Base-by-base conservation (phyloP, 108 stramenopile species). In the Nitzschia palea region DNA sequence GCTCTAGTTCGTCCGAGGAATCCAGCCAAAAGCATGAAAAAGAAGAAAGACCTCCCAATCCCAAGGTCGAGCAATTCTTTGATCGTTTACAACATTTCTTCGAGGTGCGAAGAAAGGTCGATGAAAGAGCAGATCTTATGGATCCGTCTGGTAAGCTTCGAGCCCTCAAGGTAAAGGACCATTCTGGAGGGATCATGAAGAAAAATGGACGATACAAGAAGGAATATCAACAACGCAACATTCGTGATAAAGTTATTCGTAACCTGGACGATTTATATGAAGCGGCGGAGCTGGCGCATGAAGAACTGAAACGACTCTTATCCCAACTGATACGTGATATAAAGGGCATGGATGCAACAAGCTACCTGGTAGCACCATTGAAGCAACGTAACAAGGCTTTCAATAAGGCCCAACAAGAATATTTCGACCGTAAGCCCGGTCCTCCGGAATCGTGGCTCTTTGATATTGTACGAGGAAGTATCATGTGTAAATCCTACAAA, bases 361-460 rank as follows among this genome's bases (percentile, higher is more conserved):
- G 52, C 17, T 26, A 29, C 29, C 1, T 53, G 9, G 43, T 76
- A 9, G 29, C 52, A 17, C 36, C 58, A 25, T 33, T 76, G 55
- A 76, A 76, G 51, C 67, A 67, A 22, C 67, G 74, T 0, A 60
- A 56, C 31, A 40, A 51, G 17, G 74, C 74, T 26, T 76, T 57
- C 28, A 67, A 68, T 15, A 76, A 76, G 36, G 74, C 74, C 0
- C 44, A 56, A 18, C 30, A 56, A 45, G 74, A 76, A 42, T 76
- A 76, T 51, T 17, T 14, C 2, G 42, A 57, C 31, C 51, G 74
- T 9, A 0, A 17, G 32, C 74, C 67, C 29, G 67, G 74, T 20
- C 74, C 74, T 18, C 61, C 67, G 3, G 74, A 76, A 36, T 76
- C 74, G n/a, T 76, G 74, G 74, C 54, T 76, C n/a, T 68, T 56